phyloP scores from a whole-genome alignment of 768 basidiomycete species.

The Podaxis sp. region DNA sequence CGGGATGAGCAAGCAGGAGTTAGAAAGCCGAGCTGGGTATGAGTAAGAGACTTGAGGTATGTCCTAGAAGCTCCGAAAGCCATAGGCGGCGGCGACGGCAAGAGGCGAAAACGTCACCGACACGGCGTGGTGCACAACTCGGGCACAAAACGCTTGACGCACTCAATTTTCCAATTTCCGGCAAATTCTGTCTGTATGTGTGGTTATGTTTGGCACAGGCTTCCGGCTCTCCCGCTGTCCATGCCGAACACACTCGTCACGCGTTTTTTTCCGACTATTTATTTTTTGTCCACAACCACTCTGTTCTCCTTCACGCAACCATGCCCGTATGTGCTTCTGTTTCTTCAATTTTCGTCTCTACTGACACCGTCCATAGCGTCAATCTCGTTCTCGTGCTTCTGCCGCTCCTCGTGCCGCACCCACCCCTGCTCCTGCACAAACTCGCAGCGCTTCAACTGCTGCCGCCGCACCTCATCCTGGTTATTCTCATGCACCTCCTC shows the following conservation, averaged over 20 bases:
- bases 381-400: conserved; percentile 72
- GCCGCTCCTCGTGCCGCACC: conserved; percentile 42
- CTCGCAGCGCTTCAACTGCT: conserved; percentile 46
- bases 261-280: conserved; percentile 20
- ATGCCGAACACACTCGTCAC: conserved; percentile 1
- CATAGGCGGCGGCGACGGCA: conserved; percentile 11
- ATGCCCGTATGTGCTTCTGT: conserved; percentile 34
- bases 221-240: not conserved
- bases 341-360: not conserved
- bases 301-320: conserved; percentile 12
- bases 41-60: conserved; percentile 13
- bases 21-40: conserved; percentile 5
- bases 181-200: conserved; percentile 7
- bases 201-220: conserved; percentile 17
- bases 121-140: not conserved
- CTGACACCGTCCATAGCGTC: conserved; percentile 44
- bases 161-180: not conserved
- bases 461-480: conserved; percentile 40
- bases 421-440: conserved; percentile 38
- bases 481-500: conserved; percentile 35
- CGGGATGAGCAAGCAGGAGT: not conserved
- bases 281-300: conserved; percentile 27
- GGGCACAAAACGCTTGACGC: not conserved
- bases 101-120: not conserved
- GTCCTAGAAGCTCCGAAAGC: conserved; percentile 17